Evolutionary conservation across 352 stramenopile genomes (phyloP), one percentile per base, ranked within the genome.

Genomic region (Phytophthora pisi): DNA sequence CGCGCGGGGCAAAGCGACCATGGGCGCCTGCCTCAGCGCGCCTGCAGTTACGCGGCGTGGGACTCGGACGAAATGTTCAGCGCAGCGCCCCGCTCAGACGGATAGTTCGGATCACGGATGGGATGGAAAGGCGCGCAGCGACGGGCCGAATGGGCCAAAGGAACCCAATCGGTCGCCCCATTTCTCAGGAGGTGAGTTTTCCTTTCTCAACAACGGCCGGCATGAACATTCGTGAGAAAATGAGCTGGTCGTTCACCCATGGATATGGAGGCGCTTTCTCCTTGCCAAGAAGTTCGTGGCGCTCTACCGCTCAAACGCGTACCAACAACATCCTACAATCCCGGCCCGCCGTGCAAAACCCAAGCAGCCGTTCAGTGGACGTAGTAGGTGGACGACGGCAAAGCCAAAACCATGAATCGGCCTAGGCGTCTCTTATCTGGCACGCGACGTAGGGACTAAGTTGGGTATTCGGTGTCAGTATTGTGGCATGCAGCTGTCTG

Each of bases 71-170:
- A 49, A 52, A 30, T 56, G 36, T 38, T 26, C 18, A 31, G 24
- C 20, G 15, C 23, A 30, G 52, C 60, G 73, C 72, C 72, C 64
- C 42, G 72, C 72, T 80, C 72, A 80, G 45, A 24, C n/a, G 36
- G 53, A 59, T 38, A 59, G 53, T 50, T 23, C 47, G 47, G 45
- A 51, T 28, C n/a, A 51, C 26, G 7, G 45, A 28, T 51, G 45
- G n/a, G 45, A 51, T 24, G n/a, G 45, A 51, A 49, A 49, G n/a
- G n/a, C 4, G 16, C 1, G 5, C 42, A 49, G 16, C 23, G 18
- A 51, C 45, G 13, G 45, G 45, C 5, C 45, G 2, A 46, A 20
- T 46, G 40, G 40, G 16, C 36, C 7, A 34, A 34, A 34, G 34
- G 6, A 42, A 42, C 15, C 34, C 3, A 42, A 16, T 42, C 4